Percentiles rank a stretch among this genome's conserved stretches.
Evolutionary conservation across 768 basidiomycete genomes (phyloP).

Genomic region (Kwoniella pini): DNA sequence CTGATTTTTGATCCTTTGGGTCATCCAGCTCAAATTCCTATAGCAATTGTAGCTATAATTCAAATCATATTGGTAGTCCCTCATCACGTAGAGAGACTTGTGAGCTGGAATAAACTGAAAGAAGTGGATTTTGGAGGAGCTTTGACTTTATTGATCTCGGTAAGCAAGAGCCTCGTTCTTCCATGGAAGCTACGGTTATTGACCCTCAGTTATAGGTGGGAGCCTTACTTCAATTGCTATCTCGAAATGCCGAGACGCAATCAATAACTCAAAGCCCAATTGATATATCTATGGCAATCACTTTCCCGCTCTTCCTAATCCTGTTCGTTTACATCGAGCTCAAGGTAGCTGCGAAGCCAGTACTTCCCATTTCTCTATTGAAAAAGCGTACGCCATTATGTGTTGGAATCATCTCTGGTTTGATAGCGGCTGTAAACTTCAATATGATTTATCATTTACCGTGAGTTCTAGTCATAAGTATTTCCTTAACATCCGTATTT

Average conservation of each 20-base stretch:
- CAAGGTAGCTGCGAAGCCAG: slow-evolving; percentile 17
- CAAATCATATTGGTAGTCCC: slow-evolving; percentile 6
- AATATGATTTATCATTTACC: slow-evolving; percentile 29
- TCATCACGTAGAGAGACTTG: not conserved
- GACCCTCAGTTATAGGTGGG: slow-evolving; percentile 6
- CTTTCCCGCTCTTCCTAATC: slow-evolving; percentile 9
- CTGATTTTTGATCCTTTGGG: not conserved
- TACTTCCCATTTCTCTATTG: slow-evolving; percentile 16
- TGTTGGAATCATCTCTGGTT: slow-evolving; percentile 21
- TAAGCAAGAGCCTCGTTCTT: not conserved
- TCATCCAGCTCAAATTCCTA: slow-evolving; percentile 18
- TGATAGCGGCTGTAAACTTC: slow-evolving; percentile 25
- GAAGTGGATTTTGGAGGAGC: slow-evolving; percentile 24
- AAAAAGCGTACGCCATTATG: slow-evolving; percentile 14
- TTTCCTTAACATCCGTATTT: not conserved
- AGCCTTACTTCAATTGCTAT: slow-evolving; percentile 16
- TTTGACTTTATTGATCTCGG: slow-evolving; percentile 16
- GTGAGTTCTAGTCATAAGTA: not conserved
- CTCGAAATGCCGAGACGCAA: not conserved
- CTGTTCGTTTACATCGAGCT: slow-evolving; percentile 24
- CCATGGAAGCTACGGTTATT: not conserved
- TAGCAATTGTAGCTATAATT: slow-evolving; percentile 9
- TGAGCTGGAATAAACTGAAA: slow-evolving; percentile 1
- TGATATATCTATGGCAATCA: slow-evolving; percentile 3
- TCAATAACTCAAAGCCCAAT: slow-evolving; percentile 8